Evolutionary conservation across 2,329 filamentous ascomycete species (phyloP), one percentile per base, ranked within the genome.

Genomic region (Aspergillus sp.): DNA sequence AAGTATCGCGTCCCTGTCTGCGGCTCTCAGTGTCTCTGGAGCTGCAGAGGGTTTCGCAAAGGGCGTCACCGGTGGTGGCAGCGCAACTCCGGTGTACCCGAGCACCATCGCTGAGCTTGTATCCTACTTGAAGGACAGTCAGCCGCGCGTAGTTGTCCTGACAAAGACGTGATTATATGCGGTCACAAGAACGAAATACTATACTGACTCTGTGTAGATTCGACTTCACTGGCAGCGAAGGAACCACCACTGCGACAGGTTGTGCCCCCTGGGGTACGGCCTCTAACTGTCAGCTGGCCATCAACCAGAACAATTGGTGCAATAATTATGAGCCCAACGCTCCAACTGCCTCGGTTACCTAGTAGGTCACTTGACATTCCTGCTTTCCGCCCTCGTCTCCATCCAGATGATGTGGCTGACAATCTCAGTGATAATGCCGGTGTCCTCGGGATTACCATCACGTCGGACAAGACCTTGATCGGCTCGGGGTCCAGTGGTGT

Each of bases 41-140:
- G 52, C 73, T 29, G 70, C 76, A n/a, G 72, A 77, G 56, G 78
- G 78, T 50, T 80, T 80, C 54, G 78, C 77, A 11, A 67, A 72
- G 53, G 81, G 81, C 45, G 80, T 82, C 25, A 87, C 84, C 16
- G 84, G 84, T 36, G 84, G 84, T 62, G 83, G 82, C 49, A 75
- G 61, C 53, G 82, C 80, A 17, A 69, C 74, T 6, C 67, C 81
- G 23, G 81, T 81, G 16, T 80, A 82, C 59, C 83, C 83, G 11
- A 72, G 66, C 17, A 80, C 74, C 45, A 83, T 69, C 40, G 75
- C 70, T 19, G 75, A 88, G 76, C 78, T 87, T 42, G 78, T 81
- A 65, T 77, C 73, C 34, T 87, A 84, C 70, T 78, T 87, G 4
- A 73, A 74, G 9, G 81, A 85, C 66, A 70, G 68, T 49, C 65